These are phyloP conservation scores for Cladophialophora chaetospira DNA, from an alignment of 2,329 filamentous ascomycete species.

Conservation along the genomic window DNA sequence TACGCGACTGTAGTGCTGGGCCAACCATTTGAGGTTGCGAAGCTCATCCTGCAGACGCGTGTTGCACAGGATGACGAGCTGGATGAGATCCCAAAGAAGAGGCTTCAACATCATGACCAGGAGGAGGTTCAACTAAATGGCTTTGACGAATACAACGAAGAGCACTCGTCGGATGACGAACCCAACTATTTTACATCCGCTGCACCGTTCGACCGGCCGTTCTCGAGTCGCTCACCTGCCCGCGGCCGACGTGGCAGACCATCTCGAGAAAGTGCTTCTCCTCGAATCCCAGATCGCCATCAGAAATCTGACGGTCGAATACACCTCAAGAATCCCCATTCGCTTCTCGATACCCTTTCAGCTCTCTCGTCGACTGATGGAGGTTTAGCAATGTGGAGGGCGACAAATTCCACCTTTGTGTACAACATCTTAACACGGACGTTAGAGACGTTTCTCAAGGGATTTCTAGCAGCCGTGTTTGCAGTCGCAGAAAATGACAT, in stretches of 20 bases:
- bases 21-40: conserved; percentile 96
- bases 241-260: conserved; percentile 35
- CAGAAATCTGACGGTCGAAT: conserved; percentile 60
- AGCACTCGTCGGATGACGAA: conserved; percentile 34
- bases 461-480: conserved; percentile 84
- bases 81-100: conserved; percentile 19
- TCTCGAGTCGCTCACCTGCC: conserved; percentile 46
- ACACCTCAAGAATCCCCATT: conserved; percentile 71
- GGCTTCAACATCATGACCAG: neutral
- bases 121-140: conserved; percentile 24
- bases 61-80: conserved; percentile 42
- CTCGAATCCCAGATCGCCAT: conserved; percentile 4
- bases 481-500: conserved; percentile 79
- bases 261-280: conserved; percentile 40
- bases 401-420: conserved; percentile 87
- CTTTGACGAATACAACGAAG: conserved; percentile 40
- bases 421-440: conserved; percentile 85
- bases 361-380: conserved; percentile 89
- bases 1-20: conserved; percentile 86
- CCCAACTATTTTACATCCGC: conserved; percentile 58
- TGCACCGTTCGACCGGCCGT: conserved; percentile 28
- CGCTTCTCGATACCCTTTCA: conserved; percentile 80
- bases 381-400: conserved; percentile 91
- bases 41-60: conserved; percentile 83
- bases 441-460: conserved; percentile 88